Evolutionary conservation across 176 grass and related monocot genomes (phyloP).

Genomic region (Hordeum vulgare): MorexV3_pseudomolecules_assembly NC_058522.1:555898877-555899376

Average conservation of each 20-base stretch:
- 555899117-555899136: neutral
- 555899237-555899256: neutral
- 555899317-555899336: neutral
- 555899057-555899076: slow-evolving; percentile 37
- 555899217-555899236: neutral
- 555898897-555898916: neutral
- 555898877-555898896: neutral
- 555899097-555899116: neutral
- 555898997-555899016: neutral
- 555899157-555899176: neutral
- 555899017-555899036: slow-evolving; percentile 5
- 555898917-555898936: neutral
- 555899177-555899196: neutral
- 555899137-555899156: neutral
- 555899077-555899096: slow-evolving; percentile 40
- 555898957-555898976: slow-evolving; percentile 20
- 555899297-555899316: neutral
- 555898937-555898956: slow-evolving; percentile 22
- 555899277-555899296: neutral
- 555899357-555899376: too few species aligned
- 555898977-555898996: neutral
- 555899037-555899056: slow-evolving; percentile 4
- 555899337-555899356: too few species aligned
- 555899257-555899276: neutral
- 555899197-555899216: neutral